Base-by-base conservation (phyloP, 2,329 filamentous ascomycete species). In the Cryphonectria japonica region DNA sequence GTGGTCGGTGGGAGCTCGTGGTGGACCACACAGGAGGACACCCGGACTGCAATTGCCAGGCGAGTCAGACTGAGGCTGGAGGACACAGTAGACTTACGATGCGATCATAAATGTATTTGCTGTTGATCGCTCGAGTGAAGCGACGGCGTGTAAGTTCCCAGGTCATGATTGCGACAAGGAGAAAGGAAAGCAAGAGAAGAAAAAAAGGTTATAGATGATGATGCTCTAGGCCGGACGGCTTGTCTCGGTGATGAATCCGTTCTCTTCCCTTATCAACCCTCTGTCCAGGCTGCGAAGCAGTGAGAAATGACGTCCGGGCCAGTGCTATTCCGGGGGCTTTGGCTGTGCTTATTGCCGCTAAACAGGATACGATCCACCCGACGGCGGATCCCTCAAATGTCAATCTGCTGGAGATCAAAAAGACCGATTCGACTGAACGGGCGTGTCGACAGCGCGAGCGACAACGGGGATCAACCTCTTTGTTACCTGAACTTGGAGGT, bases 61-160 rank as follows among this genome's bases (percentile, higher is more conserved):
- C 52, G n/a, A 68, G 63, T 50, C 63, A 65, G 64, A 60, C 52
- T 64, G 61, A 29, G n/a, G 61, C 61, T 64, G 37, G 39, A 37
- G 39, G 46, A 54, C 32, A 68, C 66, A 52, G 68, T 72, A 68
- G 69, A 89, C 91, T 78, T 85, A 94, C 92, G 78, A 93, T 84
- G 79, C 87, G 88, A 74, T 91, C 92, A 80, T 89, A 93, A 75
- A 94, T 89, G 81, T 89, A 94, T 80, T 91, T 90, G 80, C 85
- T 89, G 78, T 92, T 93, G 77, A 92, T 84, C 77, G 88, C 83
- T 79, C 91, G 87, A 77, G 89, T 80, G 77, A 93, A 81, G 76
- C 90, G 88, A 77, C 90, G 87, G 73, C 86, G 83, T 64, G 80
- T 85, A 63, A 89, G 82, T 79, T 90, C 86, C 85, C 87, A 87